phyloP scores from a whole-genome alignment of 805 yeast genomes.

The Yamadazyma laniorum region DNA sequence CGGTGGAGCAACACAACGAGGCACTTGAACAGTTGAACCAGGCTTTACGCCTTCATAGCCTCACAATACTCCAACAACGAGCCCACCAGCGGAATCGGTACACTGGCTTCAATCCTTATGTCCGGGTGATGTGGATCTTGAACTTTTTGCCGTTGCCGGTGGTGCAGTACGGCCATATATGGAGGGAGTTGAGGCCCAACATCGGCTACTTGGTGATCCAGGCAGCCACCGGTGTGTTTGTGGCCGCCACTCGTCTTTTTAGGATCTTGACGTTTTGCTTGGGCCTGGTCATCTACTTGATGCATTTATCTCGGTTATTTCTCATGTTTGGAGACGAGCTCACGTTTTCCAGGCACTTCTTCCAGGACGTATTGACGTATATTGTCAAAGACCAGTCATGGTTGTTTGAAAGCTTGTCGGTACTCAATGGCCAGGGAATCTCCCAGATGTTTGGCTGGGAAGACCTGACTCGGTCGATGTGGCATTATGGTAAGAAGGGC shows the following conservation, averaged over 20 bases:
- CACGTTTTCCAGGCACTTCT: constrained; percentile 28
- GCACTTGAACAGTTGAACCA: constrained; percentile 13
- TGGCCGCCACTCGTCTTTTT: constrained; percentile 12
- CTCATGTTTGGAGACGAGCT: constrained; percentile 25
- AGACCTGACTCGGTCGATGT: background rate
- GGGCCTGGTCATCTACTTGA: constrained; percentile 18
- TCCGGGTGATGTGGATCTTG: constrained; percentile 17
- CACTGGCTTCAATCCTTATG: too few relatives aligned
- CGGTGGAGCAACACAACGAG: constrained; percentile 14
- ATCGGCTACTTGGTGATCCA: constrained; percentile 3
- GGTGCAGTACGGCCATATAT: constrained; percentile 17
- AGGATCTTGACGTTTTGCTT: constrained; percentile 17
- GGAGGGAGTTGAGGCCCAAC: constrained; percentile 15
- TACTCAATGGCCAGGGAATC: constrained; percentile 2
- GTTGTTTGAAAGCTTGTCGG: constrained; percentile 2
- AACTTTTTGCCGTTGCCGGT: constrained; percentile 20
- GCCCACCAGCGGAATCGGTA: constrained; percentile 1
- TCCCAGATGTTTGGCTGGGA: background rate
- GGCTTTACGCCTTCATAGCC: constrained; percentile 3
- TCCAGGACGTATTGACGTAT: constrained; percentile 29
- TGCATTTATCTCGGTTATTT: constrained; percentile 18
- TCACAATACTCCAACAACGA: background rate
- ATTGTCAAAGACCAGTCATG: constrained; percentile 13
- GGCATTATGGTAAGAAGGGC: constrained; percentile 2
- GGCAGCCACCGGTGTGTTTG: constrained; percentile 4